Conservation (phyloP, 2,329 filamentous ascomycete species). For the Verticillium albo-atrum region DNA sequence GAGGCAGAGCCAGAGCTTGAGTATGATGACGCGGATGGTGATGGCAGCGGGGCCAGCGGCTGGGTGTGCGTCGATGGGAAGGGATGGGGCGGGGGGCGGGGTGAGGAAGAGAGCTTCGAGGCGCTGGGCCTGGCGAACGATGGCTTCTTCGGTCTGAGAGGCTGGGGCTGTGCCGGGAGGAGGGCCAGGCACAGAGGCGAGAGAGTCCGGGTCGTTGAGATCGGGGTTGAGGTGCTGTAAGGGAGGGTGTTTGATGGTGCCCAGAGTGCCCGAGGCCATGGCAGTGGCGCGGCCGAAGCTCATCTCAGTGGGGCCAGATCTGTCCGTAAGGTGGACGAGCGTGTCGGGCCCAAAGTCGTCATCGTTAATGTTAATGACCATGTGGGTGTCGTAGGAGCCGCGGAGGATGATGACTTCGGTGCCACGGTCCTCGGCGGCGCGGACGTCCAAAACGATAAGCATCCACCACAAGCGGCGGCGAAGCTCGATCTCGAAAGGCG, state of each 20-base stretch:
- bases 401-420: conserved; percentile 36
- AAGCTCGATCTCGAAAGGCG: conserved; percentile 54
- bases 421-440: conserved; percentile 50
- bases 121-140: conserved; percentile 30
- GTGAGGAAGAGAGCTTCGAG: conserved; percentile 35
- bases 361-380: conserved; percentile 52
- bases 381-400: conserved; percentile 38
- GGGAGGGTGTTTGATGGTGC: conserved; percentile 29
- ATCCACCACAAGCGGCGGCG: conserved; percentile 59
- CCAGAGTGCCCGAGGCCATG: conserved; percentile 33
- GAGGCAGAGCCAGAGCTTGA: conserved; percentile 41
- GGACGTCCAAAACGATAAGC: conserved; percentile 56
- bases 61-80: conserved; percentile 17
- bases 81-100: conserved; percentile 22
- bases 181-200: background rate
- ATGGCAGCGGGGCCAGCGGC: conserved; percentile 32
- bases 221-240: conserved; percentile 12
- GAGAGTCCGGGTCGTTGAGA: background rate
- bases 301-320: conserved; percentile 33
- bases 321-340: conserved; percentile 24
- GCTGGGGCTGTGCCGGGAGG: conserved; percentile 7
- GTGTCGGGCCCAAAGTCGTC: conserved; percentile 37
- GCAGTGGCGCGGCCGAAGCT: conserved; percentile 35
- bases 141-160: conserved; percentile 29
- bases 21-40: conserved; percentile 35